Base-by-base conservation (phyloP, 169 alveolate genomes). In the Plasmodium inui region DNA sequence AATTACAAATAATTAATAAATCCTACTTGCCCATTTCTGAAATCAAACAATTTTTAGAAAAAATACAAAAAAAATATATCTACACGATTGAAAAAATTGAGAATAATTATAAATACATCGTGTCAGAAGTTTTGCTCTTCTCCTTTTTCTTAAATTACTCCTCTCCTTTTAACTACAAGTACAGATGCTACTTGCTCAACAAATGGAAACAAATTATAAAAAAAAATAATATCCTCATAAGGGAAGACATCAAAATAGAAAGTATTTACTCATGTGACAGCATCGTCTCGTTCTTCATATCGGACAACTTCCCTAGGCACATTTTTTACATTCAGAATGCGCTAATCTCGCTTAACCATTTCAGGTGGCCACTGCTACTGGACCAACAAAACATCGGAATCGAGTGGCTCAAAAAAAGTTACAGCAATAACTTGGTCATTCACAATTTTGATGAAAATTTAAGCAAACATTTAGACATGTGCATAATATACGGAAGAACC, bases 311-410 rank as follows among this genome's bases (percentile, higher is more conserved):
- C 5, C 94, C 94, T 6, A 79, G 94, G 67, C 94, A 89, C 34
- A 89, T 89, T 22, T 89, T 89, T 55, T 89, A 89, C 44, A 80
- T 89, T 34, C 94, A 89, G 79, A 89, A 89, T 89, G 94, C 94
- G 32, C 53, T 89, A 26, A 89, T 89, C 80, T 57, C 94, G 12
- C 71, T 89, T 2, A 89, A 89, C 55, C 94, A 89, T 89, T 89
- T 89, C 34, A 89, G 94, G 67, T 89, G 94, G 94, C 94, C 94
- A 17, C 73, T 89, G 10, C 19, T 89, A 1, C 26, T 79, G 12
- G 94, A 89, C 71, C 74, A 57, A 26, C 94, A 89, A 30, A 79
- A 89, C 71, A 80, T 89, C 30, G 94, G 94, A 26, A 61, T 89
- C 2, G 83, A 89, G 4, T 89, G 94, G 94, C 22, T 89, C 14